A percentile compares a stretch with the other conserved stretches of the same genome.
Evolutionary conservation across 83 land plant genomes (phyloP).

Genomic region (Picea engelmannii): DNA sequence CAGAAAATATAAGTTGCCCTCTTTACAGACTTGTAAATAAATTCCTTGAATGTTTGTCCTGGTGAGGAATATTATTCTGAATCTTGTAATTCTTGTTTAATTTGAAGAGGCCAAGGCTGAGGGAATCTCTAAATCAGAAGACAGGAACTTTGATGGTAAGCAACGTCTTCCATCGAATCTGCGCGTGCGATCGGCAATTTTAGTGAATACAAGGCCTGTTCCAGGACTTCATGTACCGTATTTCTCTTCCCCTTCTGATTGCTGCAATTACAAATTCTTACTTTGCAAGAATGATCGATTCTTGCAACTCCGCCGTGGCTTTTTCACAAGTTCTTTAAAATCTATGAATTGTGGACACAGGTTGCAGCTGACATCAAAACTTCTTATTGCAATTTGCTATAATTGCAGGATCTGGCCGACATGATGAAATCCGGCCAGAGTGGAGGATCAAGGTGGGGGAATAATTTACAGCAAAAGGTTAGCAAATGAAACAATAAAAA

Average conservation of each 20-base stretch:
- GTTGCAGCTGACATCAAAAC: background rate
- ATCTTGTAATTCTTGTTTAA: background rate
- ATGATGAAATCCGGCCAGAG: slow-evolving; percentile 45
- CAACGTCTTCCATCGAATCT: slow-evolving; percentile 18
- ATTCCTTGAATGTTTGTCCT: no score
- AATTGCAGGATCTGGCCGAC: slow-evolving; percentile 48
- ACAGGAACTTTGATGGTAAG: background rate
- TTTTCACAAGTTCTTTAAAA: background rate
- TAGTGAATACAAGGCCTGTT: slow-evolving; percentile 42
- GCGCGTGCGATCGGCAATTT: slow-evolving; percentile 35
- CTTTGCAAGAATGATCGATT: background rate
- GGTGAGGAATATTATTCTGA: no score
- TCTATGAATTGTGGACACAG: background rate
- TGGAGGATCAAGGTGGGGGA: slow-evolving; percentile 54
- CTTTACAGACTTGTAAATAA: background rate
- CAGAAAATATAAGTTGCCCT: background rate
- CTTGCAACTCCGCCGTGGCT: background rate
- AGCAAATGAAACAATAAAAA: no score
- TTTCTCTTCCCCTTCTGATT: background rate
- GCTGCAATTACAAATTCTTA: background rate
- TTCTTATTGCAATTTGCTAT: background rate
- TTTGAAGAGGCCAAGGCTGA: background rate
- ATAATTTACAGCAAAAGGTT: no score
- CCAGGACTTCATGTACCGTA: slow-evolving; percentile 33
- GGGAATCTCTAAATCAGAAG: no score